A percentile compares a stretch with the other conserved stretches of the same genome.
phyloP scores from a whole-genome alignment of 352 stramenopile species.

The Thalassiosira hispida region DNA sequence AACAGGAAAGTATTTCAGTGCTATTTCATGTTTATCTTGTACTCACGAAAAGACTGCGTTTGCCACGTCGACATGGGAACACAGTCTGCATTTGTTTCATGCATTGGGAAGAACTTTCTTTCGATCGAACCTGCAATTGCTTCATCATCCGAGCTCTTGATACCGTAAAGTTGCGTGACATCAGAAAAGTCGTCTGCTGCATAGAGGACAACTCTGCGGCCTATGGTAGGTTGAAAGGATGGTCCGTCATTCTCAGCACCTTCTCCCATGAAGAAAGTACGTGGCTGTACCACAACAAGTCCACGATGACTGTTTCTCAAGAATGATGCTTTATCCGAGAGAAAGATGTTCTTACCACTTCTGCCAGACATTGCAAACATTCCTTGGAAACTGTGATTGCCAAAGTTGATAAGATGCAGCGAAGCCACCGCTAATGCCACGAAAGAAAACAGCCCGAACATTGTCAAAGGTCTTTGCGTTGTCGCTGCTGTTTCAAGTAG shows the following conservation, averaged over 20 bases:
- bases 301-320: conserved; percentile 7
- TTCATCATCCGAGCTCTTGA: conserved; percentile 31
- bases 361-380: conserved; percentile 7
- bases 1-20: too few species aligned
- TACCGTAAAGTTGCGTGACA: conserved; percentile 46
- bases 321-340: conserved; percentile 9
- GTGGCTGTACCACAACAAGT: background rate
- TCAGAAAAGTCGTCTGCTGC: conserved; percentile 40
- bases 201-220: conserved; percentile 29
- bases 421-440: conserved; percentile 12
- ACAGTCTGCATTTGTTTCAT: conserved; percentile 54
- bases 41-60: conserved; percentile 50
- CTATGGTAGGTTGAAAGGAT: conserved; percentile 1
- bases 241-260: background rate
- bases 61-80: conserved; percentile 58
- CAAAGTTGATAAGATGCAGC: conserved; percentile 29
- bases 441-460: conserved; percentile 17
- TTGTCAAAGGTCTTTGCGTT: conserved; percentile 13
- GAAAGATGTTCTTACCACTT: conserved; percentile 3
- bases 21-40: too few species aligned
- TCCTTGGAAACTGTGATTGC: conserved; percentile 17
- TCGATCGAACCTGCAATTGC: conserved; percentile 32
- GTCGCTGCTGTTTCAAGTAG: conserved; percentile 1
- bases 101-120: conserved; percentile 42
- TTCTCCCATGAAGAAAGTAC: conserved; percentile 14